phyloP scores from a whole-genome alignment of 352 stramenopile genomes.

The Pythium sp. region DNA sequence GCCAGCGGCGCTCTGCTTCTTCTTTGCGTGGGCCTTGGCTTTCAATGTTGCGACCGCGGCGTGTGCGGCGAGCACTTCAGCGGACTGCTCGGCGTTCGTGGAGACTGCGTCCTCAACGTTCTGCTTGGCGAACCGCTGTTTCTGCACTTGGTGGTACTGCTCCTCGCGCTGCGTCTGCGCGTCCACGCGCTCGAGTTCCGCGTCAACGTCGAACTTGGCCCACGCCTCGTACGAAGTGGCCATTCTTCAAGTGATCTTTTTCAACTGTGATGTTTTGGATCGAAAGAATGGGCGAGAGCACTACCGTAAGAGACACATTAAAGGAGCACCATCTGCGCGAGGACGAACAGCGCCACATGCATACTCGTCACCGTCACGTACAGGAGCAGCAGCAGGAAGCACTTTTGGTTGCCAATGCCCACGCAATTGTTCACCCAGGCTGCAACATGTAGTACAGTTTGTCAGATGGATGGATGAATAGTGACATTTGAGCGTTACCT shows the following conservation, averaged over 20 bases:
- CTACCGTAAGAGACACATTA: too few relatives aligned
- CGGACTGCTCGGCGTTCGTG: slow-evolving; percentile 43
- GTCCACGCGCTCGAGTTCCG: slow-evolving; percentile 58
- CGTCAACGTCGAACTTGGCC: slow-evolving; percentile 67
- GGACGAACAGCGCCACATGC: slow-evolving; percentile 54
- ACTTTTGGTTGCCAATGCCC: slow-evolving; percentile 78
- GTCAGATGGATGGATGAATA: neutral
- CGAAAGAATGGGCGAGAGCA: too few relatives aligned
- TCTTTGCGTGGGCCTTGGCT: slow-evolving; percentile 30
- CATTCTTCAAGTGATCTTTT: neutral
- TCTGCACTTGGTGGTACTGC: slow-evolving; percentile 30
- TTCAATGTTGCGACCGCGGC: slow-evolving; percentile 66
- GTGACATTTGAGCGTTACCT: neutral
- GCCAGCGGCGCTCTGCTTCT: neutral
- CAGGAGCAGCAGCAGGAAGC: slow-evolving; percentile 77
- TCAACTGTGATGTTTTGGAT: neutral
- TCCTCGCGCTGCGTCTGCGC: slow-evolving; percentile 27
- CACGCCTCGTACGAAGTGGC: slow-evolving; percentile 51
- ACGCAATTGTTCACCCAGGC: slow-evolving; percentile 89
- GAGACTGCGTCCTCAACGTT: slow-evolving; percentile 44
- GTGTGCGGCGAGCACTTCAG: slow-evolving; percentile 59
- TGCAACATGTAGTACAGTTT: slow-evolving; percentile 18
- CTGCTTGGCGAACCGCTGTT: slow-evolving; percentile 44
- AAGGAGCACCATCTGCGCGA: slow-evolving; percentile 39
- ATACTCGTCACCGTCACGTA: slow-evolving; percentile 66